These are phyloP conservation scores for Crithidia mellificae DNA, from an alignment of 208 protist genomes.

Conservation along the genomic window DNA sequence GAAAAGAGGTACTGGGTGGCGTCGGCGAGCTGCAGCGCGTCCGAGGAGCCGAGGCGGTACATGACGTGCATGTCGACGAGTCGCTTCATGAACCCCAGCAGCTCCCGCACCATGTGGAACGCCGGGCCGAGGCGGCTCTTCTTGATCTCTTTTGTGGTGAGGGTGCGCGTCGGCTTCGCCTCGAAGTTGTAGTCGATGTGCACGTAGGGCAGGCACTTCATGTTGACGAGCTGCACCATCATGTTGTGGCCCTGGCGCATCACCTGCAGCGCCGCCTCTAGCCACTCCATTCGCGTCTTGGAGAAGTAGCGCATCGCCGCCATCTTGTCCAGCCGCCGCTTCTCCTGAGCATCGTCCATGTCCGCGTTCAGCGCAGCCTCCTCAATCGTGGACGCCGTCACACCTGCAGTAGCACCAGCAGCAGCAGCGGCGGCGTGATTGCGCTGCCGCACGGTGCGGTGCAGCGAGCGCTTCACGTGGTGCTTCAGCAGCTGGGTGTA, in stretches of 20 bases:
- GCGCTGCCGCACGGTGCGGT: constrained; percentile 68
- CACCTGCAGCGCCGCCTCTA: constrained; percentile 99
- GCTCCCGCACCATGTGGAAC: constrained; percentile 99
- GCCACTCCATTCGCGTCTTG: constrained; percentile 99
- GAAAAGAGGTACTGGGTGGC: constrained; percentile 99
- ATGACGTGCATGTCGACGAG: constrained; percentile 99
- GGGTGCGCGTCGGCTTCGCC: constrained; percentile 99
- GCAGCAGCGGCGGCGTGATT: constrained; percentile 15
- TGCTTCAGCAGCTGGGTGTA: constrained; percentile 99
- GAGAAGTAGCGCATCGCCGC: constrained; percentile 99
- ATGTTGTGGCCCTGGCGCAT: constrained; percentile 99
- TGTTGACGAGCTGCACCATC: constrained; percentile 99
- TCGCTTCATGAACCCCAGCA: constrained; percentile 99
- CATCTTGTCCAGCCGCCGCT: constrained; percentile 92
- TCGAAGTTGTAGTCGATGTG: constrained; percentile 99
- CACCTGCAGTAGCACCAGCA: too few relatives aligned
- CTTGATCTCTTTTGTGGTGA: constrained; percentile 99
- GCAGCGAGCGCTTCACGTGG: constrained; percentile 98
- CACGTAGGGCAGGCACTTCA: constrained; percentile 99
- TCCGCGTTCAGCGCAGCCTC: constrained; percentile 11
- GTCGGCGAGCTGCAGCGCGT: constrained; percentile 99
- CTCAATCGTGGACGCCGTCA: too few relatives aligned
- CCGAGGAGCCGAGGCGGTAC: constrained; percentile 99
- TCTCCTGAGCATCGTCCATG: constrained; percentile 24
- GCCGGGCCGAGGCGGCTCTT: constrained; percentile 99